These are phyloP conservation scores for Sugiyamaella neomexicana DNA, from an alignment of 1,139 yeast genomes.

Conservation along the genomic window DNA sequence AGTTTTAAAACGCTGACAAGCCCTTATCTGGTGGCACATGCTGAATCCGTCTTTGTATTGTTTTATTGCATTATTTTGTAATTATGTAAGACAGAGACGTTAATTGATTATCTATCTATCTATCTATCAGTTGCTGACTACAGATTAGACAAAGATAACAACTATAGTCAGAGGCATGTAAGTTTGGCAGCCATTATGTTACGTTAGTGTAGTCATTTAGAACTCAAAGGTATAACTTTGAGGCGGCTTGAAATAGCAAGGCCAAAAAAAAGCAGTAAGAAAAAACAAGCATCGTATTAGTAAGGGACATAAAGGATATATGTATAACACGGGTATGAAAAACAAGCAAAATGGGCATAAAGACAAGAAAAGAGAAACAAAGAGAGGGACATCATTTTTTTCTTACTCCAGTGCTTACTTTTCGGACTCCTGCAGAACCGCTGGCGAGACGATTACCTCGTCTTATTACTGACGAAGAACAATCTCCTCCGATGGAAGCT, in stretches of 20 bases:
- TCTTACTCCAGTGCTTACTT: slow-evolving; percentile 44
- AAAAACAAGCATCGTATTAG: neutral
- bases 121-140: too few species aligned
- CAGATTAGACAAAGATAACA: too few species aligned
- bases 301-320: neutral
- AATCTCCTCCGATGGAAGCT: neutral
- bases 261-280: neutral
- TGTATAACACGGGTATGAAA: neutral
- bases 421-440: slow-evolving; percentile 26
- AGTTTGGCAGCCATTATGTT: too few species aligned
- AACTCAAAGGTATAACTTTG: too few species aligned
- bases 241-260: too few species aligned
- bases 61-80: neutral
- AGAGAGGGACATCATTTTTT: slow-evolving; percentile 2
- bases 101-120: neutral
- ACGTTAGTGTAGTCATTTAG: too few species aligned
- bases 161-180: too few species aligned
- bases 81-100: neutral
- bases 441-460: slow-evolving; percentile 29
- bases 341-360: neutral
- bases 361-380: neutral
- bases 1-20: too few species aligned
- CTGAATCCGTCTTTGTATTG: neutral
- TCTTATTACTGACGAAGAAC: slow-evolving; percentile 18
- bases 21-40: too few species aligned